Conservation (phyloP, 2,329 filamentous ascomycete genomes). For the Tothia fuscella region DNA sequence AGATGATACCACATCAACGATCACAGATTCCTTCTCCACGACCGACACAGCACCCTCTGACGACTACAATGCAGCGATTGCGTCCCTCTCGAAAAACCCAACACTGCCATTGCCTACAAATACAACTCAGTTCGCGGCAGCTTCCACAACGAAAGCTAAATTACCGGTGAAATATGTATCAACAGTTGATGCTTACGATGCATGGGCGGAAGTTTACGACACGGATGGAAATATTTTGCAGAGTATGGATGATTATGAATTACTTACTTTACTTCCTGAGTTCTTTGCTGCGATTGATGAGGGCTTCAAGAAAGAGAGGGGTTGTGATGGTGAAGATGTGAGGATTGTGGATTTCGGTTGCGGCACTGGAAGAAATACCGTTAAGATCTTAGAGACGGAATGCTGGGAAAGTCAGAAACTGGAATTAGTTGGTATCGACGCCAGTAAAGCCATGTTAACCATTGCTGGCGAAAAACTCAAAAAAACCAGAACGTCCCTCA, state of each 20-base stretch:
- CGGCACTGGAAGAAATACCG: constrained; percentile 52
- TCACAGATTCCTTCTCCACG: constrained; percentile 11
- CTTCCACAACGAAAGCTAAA: constrained; percentile 13
- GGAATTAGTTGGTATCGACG: constrained; percentile 42
- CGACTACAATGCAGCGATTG: not conserved
- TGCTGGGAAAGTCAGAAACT: constrained; percentile 17
- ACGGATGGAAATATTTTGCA: constrained; percentile 56
- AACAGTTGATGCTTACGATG: constrained; percentile 36
- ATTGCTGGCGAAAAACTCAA: constrained; percentile 34
- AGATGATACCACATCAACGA: not conserved
- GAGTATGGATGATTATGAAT: constrained; percentile 47
- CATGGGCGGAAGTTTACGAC: constrained; percentile 48
- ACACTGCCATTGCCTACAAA: not conserved
- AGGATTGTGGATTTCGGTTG: constrained; percentile 51
- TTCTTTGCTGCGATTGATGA: constrained; percentile 30
- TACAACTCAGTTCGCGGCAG: not conserved
- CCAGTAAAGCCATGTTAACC: constrained; percentile 45
- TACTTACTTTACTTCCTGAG: constrained; percentile 37
- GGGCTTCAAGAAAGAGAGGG: constrained; percentile 17
- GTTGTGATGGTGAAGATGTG: constrained; percentile 18
- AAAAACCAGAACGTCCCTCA: constrained; percentile 10
- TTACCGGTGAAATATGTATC: constrained; percentile 22
- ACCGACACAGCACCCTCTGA: constrained; percentile 2
- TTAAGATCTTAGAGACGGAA: constrained; percentile 33
- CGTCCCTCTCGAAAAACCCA: not conserved